Conservation (phyloP, 139 green algal genomes). For the Closterium sp. region DNA sequence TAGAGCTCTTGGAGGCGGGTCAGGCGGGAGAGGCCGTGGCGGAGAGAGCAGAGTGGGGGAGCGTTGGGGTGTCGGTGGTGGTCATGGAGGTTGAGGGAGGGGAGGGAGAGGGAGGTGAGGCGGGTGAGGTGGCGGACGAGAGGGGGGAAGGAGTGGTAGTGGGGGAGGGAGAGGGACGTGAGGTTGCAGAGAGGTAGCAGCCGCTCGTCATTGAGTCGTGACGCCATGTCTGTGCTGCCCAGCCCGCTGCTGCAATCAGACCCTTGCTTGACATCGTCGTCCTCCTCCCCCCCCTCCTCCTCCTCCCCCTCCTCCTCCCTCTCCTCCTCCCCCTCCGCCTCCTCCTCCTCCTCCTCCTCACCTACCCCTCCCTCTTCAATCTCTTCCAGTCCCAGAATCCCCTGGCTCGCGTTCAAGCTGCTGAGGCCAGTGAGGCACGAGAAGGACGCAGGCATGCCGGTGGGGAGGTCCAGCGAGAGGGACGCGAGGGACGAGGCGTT, state of each 20-base stretch:
- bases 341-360: background rate
- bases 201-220: background rate
- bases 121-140: background rate
- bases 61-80: background rate
- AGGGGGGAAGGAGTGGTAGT: background rate
- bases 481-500: background rate
- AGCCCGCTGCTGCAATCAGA: too few relatives aligned
- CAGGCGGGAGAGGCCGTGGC: background rate
- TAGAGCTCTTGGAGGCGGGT: background rate
- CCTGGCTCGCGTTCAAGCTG: background rate
- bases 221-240: too few relatives aligned
- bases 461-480: background rate
- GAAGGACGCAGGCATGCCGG: background rate
- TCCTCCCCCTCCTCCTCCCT: background rate
- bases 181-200: background rate
- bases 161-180: background rate
- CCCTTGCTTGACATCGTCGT: too few relatives aligned
- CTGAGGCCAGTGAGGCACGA: background rate
- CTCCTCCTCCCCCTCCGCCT: background rate
- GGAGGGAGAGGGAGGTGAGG: background rate
- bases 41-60: background rate
- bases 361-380: too few relatives aligned
- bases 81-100: background rate
- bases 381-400: background rate
- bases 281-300: too few relatives aligned